Evolutionary conservation across 2,329 filamentous ascomycete species (phyloP), one percentile per base, ranked within the genome.

Genomic region (Akanthomyces lecanii): DNA sequence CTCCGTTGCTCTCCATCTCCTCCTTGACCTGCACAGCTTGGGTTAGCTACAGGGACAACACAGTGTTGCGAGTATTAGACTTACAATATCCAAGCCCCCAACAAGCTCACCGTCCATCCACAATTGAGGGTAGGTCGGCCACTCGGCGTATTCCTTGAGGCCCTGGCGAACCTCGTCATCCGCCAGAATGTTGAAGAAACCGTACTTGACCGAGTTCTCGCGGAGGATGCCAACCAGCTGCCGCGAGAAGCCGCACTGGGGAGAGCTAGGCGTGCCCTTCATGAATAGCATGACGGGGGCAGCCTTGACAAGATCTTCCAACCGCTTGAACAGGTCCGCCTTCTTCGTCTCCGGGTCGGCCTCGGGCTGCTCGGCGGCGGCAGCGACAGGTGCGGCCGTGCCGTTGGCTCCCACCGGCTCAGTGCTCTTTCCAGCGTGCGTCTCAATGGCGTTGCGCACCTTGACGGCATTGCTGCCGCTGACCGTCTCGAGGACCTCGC

Each of bases 211-310:
- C 56, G 89, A 89, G 73, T 92, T 89, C 78, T 98, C 94, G 59
- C 95, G 85, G 70, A 99, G 78, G 53, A 99, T 85, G 30, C 81
- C 87, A 50, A 99, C 95, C 51, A 97, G 80, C 78, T 97, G 92
- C 68, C 94, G 82, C 68, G 91, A 96, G 78, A 99, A 99, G 2
- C 95, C 92, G 72, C 93, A 97, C 76, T 96, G 90, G 1, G 92
- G 92, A 38, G 86, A 84, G 67, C 88, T 91, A 0, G 92, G 92
- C 3, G 91, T 96, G n/a, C 92, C 93, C 80, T 97, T 97, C 92
- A 97, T 97, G 77, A 99, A 99, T 33, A 99, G 82, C 95, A 99
- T 99, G 38, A 99, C 93, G 0, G 93, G 92, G 38, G 95, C 94
- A 5, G 95, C 95, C 79, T 94, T 96, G 68, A 98, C 94, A 42